Evolutionary conservation across 148 eudicot species (phyloP), one percentile per base, ranked within the genome.

Genomic region (Rhododendron simsii): DNA sequence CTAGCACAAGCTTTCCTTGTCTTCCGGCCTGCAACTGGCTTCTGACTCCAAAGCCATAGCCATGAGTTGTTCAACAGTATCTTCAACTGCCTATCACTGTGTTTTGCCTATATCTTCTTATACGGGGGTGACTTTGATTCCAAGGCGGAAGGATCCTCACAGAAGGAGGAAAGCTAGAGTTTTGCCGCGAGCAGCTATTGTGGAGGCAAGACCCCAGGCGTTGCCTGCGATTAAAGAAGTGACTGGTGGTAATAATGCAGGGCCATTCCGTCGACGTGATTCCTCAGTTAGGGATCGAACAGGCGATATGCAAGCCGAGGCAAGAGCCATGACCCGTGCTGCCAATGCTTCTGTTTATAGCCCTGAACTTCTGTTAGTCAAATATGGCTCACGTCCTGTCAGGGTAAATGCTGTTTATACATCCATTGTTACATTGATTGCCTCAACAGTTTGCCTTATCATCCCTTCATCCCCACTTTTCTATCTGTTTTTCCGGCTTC

Each of bases 261-360:
- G 84, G 61, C 78, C 79, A 50, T 23, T 83, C 18, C 81, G 79
- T 51, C 80, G 78, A 69, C 39, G 84, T 37, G 87, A 79, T 33
- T 61, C 91, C 39, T 69, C 81, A 85, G 45, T 80, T 73, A 91
- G 92, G 83, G 93, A 91, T 88, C 94, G 98, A 78, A 91, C 96
- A 1, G 90, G 90, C 69, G 99, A 98, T 91, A 93, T 95, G 94
- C 98, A 98, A 90, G 94, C 99, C 23, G 99, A 98, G 88, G 98
- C 91, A 21, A 94, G 85, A 86, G 99, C 99, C 81, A 92, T 95
- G 98, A 86, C 94, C 41, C 93, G 99, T 33, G 96, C 99, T 16
- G 92, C 89, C 41, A 87, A 89, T 86, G 97, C 95, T 81, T 90
- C 98, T 63, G 91, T 92, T n/a, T 96, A 95, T 86, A 93, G 88